Conservation (phyloP, 768 basidiomycete genomes). For the Phanerodontia chrysosporium region DNA sequence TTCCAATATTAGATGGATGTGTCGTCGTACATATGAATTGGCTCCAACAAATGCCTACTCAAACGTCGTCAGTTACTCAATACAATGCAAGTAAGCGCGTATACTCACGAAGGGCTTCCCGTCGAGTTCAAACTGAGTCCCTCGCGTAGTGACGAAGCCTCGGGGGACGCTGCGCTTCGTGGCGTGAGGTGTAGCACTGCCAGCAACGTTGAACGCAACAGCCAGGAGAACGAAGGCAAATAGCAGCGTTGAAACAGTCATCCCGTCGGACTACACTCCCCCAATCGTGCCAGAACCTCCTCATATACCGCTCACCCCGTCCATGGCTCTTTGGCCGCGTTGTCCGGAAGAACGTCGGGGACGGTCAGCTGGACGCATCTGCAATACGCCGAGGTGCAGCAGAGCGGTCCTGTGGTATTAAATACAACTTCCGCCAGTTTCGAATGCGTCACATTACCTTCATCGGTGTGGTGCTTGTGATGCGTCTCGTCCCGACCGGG, state of each 20-base stretch:
- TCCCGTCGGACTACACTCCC: not conserved
- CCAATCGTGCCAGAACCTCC: too few species aligned
- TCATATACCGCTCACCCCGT: not conserved
- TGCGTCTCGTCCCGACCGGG: not conserved
- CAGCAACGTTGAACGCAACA: not conserved
- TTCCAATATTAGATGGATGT: not conserved
- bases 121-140: constrained; percentile 32
- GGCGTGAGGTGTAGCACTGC: not conserved
- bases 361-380: not conserved
- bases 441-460: not conserved
- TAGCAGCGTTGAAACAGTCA: not conserved
- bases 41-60: constrained; percentile 50
- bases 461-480: not conserved
- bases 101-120: constrained; percentile 46
- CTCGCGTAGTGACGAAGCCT: constrained; percentile 24
- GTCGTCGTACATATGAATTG: constrained; percentile 44
- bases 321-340: not conserved
- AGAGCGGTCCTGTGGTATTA: not conserved
- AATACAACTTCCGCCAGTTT: not conserved
- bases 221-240: not conserved
- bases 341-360: not conserved
- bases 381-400: not conserved
- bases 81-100: not conserved
- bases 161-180: constrained; percentile 12
- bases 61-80: too few species aligned